Conservation (phyloP, 2,329 filamentous ascomycete species). For the Fusarium acutatum region DNA sequence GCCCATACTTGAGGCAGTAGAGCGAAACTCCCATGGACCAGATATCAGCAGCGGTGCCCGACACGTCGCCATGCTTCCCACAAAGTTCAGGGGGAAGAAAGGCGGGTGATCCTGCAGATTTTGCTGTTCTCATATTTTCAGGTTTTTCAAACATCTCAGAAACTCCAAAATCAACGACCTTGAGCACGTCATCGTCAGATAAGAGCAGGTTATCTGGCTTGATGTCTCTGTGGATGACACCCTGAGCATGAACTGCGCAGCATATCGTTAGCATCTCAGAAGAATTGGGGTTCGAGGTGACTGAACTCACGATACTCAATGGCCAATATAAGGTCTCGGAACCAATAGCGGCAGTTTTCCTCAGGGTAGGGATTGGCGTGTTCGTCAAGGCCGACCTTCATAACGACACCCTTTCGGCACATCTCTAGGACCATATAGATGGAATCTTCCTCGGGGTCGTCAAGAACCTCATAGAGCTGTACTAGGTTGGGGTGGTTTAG, state of each 20-base stretch:
- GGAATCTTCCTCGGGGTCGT: conserved; percentile 94
- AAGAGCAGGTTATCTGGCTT: conserved; percentile 96
- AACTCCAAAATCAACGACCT: conserved; percentile 98
- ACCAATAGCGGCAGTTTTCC: conserved; percentile 88
- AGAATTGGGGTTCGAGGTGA: no score
- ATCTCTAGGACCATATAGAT: conserved; percentile 99
- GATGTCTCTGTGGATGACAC: conserved; percentile 95
- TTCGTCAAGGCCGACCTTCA: conserved; percentile 93
- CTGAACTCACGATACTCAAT: conserved; percentile 83
- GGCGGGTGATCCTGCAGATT: conserved; percentile 92
- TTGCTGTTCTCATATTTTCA: conserved; percentile 87
- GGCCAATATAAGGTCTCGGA: conserved; percentile 91
- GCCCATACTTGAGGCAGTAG: conserved; percentile 90
- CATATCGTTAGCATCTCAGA: not conserved
- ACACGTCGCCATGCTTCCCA: conserved; percentile 85
- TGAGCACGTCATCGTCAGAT: conserved; percentile 90
- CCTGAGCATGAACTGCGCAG: conserved; percentile 82
- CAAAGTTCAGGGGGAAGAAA: conserved; percentile 95
- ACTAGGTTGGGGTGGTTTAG: conserved; percentile 95
- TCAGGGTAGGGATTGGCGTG: conserved; percentile 82
- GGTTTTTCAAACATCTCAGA: conserved; percentile 96
- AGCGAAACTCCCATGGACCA: conserved; percentile 99
- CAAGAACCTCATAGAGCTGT: conserved; percentile 89
- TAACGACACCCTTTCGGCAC: conserved; percentile 97
- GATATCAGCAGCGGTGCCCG: conserved; percentile 89